These are phyloP conservation scores for Paecilomyces formosus DNA, from an alignment of 2,329 filamentous ascomycete genomes.

Conservation along the genomic window DNA sequence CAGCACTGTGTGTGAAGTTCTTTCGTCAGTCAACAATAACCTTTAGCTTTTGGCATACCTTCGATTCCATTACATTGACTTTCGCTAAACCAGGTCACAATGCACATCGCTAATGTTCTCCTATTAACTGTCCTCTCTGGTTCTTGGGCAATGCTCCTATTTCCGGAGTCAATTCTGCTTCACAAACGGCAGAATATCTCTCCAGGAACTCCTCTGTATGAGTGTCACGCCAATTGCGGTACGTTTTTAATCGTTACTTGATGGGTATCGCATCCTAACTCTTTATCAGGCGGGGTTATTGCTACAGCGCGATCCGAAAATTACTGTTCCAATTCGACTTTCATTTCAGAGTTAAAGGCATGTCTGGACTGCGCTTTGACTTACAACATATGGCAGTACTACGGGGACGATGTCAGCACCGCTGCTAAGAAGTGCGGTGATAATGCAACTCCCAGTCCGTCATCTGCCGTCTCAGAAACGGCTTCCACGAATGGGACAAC, in stretches of 20 bases:
- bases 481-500: background rate
- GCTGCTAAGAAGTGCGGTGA: slow-evolving; percentile 31
- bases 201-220: slow-evolving; percentile 23
- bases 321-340: slow-evolving; percentile 21
- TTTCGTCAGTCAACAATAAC: too few species aligned
- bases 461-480: background rate
- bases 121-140: background rate
- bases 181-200: background rate
- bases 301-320: slow-evolving; percentile 11
- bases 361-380: slow-evolving; percentile 38
- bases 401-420: slow-evolving; percentile 29
- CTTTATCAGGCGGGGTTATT: slow-evolving; percentile 20
- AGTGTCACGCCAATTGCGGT: slow-evolving; percentile 30
- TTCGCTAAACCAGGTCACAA: background rate
- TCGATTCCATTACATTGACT: too few species aligned
- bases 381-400: slow-evolving; percentile 40
- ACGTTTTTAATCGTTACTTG: slow-evolving; percentile 1
- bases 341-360: slow-evolving; percentile 16
- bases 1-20: too few species aligned
- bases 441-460: slow-evolving; percentile 3
- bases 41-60: background rate
- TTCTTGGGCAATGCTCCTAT: background rate
- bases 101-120: background rate
- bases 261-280: background rate
- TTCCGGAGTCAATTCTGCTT: background rate